phyloP scores from a whole-genome alignment of 345 rosid species.

The Anastatica hierochuntica region DNA sequence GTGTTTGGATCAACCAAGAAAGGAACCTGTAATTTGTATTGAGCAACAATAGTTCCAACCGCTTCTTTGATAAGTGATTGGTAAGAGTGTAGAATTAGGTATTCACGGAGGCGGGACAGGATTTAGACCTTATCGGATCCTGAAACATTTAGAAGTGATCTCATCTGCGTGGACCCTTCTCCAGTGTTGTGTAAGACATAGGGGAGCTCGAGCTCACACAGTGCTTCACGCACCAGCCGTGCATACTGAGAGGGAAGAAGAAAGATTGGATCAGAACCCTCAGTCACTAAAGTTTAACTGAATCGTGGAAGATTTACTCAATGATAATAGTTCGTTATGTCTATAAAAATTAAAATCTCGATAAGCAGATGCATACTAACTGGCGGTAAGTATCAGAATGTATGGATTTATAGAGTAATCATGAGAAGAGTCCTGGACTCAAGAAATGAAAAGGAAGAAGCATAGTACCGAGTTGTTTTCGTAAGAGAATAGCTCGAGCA shows the following conservation, averaged over 20 bases:
- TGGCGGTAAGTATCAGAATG: no score
- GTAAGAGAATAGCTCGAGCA: slow-evolving; percentile 65
- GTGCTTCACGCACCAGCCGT: slow-evolving; percentile 74
- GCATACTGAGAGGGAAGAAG: slow-evolving; percentile 38
- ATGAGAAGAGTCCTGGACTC: slow-evolving; percentile 7
- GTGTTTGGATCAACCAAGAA: slow-evolving; percentile 73
- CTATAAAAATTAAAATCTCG: no score
- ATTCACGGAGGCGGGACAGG: neutral
- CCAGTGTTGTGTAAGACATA: slow-evolving; percentile 68
- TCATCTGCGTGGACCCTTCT: slow-evolving; percentile 41
- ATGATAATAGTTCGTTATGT: no score
- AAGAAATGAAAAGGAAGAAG: neutral
- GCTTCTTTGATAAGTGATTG: neutral
- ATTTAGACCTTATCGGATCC: slow-evolving; percentile 57
- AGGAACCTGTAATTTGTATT: slow-evolving; percentile 46
- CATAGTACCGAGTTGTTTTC: slow-evolving; percentile 56
- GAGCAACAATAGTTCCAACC: neutral
- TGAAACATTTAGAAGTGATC: slow-evolving; percentile 40
- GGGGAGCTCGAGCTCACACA: slow-evolving; percentile 79
- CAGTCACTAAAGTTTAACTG: no score
- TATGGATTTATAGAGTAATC: neutral
- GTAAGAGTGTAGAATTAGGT: neutral
- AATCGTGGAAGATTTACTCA: no score
- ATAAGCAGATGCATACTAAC: no score
- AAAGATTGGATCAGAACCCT: neutral